Conservation (phyloP, 805 yeast genomes). For the Lipomyces anomalus region DNA sequence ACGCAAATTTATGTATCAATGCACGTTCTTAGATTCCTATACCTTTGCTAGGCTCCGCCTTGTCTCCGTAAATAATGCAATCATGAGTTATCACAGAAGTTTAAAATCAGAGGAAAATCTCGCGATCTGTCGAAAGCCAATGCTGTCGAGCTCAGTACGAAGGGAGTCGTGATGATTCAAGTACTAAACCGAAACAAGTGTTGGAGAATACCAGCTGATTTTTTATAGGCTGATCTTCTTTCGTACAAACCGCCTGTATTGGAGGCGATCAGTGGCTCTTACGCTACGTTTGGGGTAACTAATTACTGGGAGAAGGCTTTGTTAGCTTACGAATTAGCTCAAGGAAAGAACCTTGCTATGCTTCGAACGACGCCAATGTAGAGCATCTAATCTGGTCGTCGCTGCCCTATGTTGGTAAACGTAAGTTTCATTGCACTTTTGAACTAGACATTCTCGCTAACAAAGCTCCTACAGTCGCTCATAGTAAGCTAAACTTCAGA, state of each 20-base stretch:
- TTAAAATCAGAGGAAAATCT: slow-evolving; percentile 25
- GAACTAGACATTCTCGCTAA: no score
- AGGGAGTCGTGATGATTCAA: slow-evolving; percentile 1
- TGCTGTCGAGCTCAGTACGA: background rate
- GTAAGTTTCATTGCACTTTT: no score
- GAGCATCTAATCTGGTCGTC: slow-evolving; percentile 5
- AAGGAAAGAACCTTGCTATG: slow-evolving; percentile 7
- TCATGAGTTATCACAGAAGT: no score
- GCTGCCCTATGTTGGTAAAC: slow-evolving; percentile 2
- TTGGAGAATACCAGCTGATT: slow-evolving; percentile 51
- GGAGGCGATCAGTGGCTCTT: background rate
- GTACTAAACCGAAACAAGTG: background rate
- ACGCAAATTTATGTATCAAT: no score
- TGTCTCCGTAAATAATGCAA: no score
- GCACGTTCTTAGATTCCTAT: no score
- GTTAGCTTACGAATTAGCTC: background rate
- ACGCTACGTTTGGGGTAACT: slow-evolving; percentile 4
- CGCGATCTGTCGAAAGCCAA: slow-evolving; percentile 7
- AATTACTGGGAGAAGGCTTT: background rate
- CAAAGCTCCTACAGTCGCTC: no score
- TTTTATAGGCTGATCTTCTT: slow-evolving; percentile 50
- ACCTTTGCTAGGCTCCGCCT: no score
- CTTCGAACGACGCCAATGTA: slow-evolving; percentile 3
- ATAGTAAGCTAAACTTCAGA: background rate
- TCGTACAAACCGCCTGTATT: slow-evolving; percentile 44